phyloP scores from a whole-genome alignment of 2,329 filamentous ascomycete species.

The Aspergillus fructus region DNA sequence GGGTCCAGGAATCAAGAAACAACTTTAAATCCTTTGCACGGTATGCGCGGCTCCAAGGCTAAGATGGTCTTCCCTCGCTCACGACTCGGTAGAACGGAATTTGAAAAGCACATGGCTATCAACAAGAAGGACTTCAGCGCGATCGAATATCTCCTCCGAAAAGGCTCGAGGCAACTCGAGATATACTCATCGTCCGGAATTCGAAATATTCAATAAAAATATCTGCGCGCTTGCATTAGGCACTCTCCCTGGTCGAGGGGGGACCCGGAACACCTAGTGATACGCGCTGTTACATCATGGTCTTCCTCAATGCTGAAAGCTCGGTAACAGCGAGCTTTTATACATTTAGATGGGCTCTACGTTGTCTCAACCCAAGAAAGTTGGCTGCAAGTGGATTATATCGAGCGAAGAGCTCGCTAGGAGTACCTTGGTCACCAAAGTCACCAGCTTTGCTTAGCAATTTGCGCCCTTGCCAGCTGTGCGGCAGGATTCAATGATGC shows the following conservation, averaged over 20 bases:
- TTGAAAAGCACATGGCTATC: slow-evolving; percentile 66
- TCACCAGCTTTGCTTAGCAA: not conserved
- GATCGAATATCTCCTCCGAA: slow-evolving; percentile 81
- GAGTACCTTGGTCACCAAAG: not conserved
- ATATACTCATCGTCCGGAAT: slow-evolving; percentile 78
- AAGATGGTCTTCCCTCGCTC: not conserved
- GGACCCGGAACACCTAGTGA: not conserved
- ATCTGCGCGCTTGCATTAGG: not conserved
- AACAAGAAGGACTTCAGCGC: slow-evolving; percentile 83
- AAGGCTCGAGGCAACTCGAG: slow-evolving; percentile 78
- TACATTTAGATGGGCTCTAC: not conserved
- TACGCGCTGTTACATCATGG: not conserved
- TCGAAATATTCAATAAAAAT: slow-evolving; percentile 61
- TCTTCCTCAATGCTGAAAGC: not conserved
- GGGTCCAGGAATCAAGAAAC: slow-evolving; percentile 36
- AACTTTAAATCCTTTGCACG: slow-evolving; percentile 45
- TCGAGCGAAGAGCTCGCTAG: not conserved
- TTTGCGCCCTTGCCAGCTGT: not conserved
- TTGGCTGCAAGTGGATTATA: not conserved
- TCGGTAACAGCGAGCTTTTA: not conserved
- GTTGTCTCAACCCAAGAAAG: not conserved
- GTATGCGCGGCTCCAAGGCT: slow-evolving; percentile 27
- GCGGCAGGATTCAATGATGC: not conserved
- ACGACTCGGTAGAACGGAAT: slow-evolving; percentile 63
- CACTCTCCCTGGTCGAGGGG: not conserved